phyloP scores from a whole-genome alignment of 106 monocot genomes.

The Dendrobium chrysotoxum region DNA sequence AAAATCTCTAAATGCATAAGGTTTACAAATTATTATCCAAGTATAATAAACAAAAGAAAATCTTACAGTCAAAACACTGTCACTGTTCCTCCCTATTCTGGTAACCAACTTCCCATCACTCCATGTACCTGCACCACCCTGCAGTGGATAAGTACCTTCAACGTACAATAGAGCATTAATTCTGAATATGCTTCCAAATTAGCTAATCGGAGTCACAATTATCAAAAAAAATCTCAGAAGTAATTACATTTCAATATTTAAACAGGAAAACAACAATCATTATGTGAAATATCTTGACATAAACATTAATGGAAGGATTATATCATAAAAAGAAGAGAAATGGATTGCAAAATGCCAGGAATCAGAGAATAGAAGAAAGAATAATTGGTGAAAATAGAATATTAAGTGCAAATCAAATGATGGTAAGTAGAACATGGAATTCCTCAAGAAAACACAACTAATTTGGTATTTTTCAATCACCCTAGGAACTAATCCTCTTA shows the following conservation, averaged over 20 bases:
- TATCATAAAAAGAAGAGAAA: background rate
- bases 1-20: background rate
- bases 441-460: no score
- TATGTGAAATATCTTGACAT: background rate
- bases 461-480: no score
- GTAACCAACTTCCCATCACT: conserved; percentile 99
- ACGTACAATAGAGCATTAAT: conserved; percentile 12
- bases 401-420: background rate
- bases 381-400: background rate
- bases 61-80: conserved; percentile 92
- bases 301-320: background rate
- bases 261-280: background rate
- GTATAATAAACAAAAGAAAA: background rate
- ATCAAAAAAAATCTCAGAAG: background rate
- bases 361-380: background rate
- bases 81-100: conserved; percentile 93
- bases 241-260: background rate
- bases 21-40: background rate
- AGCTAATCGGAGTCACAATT: background rate
- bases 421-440: no score
- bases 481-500: no score
- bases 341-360: background rate
- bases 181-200: background rate
- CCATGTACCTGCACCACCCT: conserved; percentile 99
- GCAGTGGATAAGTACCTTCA: conserved; percentile 70